Evolutionary conservation across 192 early-diverging fungal species (phyloP).

Genomic region (Gonapodya sp.): DNA sequence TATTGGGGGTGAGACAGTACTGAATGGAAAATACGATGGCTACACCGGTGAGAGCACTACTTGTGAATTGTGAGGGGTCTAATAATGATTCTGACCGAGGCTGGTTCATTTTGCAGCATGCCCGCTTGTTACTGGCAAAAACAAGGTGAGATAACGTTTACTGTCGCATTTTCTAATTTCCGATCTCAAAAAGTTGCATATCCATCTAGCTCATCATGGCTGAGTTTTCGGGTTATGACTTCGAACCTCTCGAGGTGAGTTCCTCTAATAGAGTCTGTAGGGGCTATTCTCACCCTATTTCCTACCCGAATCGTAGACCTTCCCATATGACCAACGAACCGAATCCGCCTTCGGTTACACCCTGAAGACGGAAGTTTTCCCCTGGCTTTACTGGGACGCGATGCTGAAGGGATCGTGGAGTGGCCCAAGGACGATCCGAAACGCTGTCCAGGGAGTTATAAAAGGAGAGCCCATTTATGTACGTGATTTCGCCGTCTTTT

Average conservation of each 20-base stretch:
- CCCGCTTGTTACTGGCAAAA: conserved; percentile 50
- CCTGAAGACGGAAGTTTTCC: conserved; percentile 69
- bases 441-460: conserved; percentile 11
- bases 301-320: too few relatives aligned
- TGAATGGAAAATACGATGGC: conserved; percentile 54
- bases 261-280: not conserved
- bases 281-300: not conserved
- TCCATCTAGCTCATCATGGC: conserved; percentile 54
- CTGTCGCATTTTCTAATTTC: not conserved
- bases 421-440: conserved; percentile 56
- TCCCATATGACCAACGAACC: conserved; percentile 70
- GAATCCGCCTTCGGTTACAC: conserved; percentile 58
- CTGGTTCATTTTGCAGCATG: not conserved
- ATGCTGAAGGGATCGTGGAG: conserved; percentile 71
- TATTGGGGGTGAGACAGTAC: conserved; percentile 36
- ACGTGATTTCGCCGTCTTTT: too few relatives aligned
- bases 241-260: conserved; percentile 32
- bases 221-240: conserved; percentile 74
- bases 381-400: conserved; percentile 69
- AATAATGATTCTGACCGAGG: too few relatives aligned
- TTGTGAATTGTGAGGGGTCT: too few relatives aligned
- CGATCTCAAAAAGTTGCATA: not conserved
- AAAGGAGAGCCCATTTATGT: not conserved
- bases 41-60: conserved; percentile 42
- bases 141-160: conserved; percentile 18